Percentiles rank a stretch among this genome's conserved stretches.
phyloP scores from a whole-genome alignment of 352 stramenopile species.

The Phytophthora crassamura region DNA sequence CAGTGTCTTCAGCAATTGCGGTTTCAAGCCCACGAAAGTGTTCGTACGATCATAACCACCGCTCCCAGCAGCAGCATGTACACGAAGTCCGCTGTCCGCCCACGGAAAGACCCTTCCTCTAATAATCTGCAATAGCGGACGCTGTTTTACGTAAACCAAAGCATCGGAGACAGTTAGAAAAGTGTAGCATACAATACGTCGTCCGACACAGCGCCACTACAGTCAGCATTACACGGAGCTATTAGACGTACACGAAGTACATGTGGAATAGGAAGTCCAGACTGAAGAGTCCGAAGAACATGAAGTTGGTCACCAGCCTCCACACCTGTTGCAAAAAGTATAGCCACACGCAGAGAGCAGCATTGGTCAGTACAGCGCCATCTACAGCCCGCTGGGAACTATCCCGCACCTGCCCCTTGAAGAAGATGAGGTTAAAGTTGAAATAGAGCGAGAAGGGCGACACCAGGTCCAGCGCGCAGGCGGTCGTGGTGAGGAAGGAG shows the following conservation, averaged over 20 bases:
- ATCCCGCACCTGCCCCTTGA: conserved; percentile 92
- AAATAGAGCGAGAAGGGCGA: conserved; percentile 97
- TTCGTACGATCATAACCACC: conserved; percentile 92
- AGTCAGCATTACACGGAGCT: background rate
- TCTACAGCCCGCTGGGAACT: too few relatives aligned
- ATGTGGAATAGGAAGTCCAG: conserved; percentile 99
- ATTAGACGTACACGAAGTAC: conserved; percentile 96
- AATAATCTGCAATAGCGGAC: conserved; percentile 96
- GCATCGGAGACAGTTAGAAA: background rate
- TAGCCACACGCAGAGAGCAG: background rate
- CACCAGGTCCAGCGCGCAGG: conserved; percentile 96
- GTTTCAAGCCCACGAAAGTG: background rate
- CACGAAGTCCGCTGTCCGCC: conserved; percentile 97
- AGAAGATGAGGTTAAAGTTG: conserved; percentile 97
- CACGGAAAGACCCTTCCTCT: conserved; percentile 98
- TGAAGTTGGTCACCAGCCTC: conserved; percentile 97
- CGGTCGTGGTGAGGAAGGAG: conserved; percentile 97
- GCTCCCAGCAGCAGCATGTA: conserved; percentile 98
- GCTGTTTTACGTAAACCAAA: conserved; percentile 33
- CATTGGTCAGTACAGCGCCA: background rate
- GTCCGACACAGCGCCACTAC: too few relatives aligned
- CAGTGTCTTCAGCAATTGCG: background rate
- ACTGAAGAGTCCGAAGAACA: conserved; percentile 99
- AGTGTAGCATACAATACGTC: too few relatives aligned
- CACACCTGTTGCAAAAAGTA: conserved; percentile 73